Base-by-base conservation (phyloP, 345 rosid genomes). In the Acer campestre region DNA sequence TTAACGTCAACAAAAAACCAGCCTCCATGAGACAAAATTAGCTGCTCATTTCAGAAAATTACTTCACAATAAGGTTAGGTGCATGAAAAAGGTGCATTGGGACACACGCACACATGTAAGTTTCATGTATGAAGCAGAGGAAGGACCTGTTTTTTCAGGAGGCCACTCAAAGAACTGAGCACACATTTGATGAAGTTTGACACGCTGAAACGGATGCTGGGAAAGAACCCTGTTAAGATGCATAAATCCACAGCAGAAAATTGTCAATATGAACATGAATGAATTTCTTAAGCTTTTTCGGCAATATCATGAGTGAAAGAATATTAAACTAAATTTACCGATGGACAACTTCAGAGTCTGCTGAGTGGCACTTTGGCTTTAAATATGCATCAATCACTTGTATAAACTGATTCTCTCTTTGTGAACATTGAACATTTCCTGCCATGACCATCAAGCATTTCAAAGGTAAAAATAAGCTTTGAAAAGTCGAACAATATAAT, bases 361-460 rank as follows among this genome's bases (percentile, higher is more conserved):
- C 95, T 40, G 82, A 76, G 86, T 92, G 91, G 81, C 97, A 90
- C 83, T 90, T 92, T 49, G 97, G 98, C 74, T 88, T 90, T 86
- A 83, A 78, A 82, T 94, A 96, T 29, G 99, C 99, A 78, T 89
- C 85, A 55, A 94, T 88, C 78, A 92, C 97, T 88, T 80, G 87
- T 78, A 84, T 81, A 74, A 88, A 85, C 68, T 75, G 83, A 64
- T 88, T 83, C 81, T 77, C 80, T 42, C 73, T 76, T 72, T 83
- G 84, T 48, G 72, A 67, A 74, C 80, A 80, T 67, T 62, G 78
- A 46, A 67, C 77, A 48, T 1, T 71, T 79, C 92, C 95, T 88
- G 80, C 63, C 59, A 70, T 31, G 42, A 49, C 56, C 83, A 82
- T 63, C 68, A 69, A 71, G 13, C 31, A 48, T 58, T 74, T 68